Conservation (phyloP, 305 asterid genomes). For the Fraxinus angustifolia region DNA sequence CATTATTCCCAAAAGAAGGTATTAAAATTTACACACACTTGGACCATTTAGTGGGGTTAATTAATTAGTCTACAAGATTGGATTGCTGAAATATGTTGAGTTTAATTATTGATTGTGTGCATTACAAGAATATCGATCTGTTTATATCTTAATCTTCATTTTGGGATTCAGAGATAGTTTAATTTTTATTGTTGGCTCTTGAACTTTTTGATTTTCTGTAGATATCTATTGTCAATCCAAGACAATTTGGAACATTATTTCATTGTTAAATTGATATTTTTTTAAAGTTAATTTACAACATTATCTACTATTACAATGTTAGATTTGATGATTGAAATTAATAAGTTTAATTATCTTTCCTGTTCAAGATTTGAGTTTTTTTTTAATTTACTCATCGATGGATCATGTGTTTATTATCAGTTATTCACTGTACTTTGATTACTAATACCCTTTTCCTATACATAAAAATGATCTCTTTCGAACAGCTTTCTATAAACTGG, state of each 20-base stretch:
- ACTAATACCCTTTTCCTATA: neutral
- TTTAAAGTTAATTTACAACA: neutral
- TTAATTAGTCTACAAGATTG: neutral
- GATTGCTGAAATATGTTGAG: neutral
- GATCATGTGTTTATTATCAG: neutral
- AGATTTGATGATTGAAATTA: constrained; percentile 13
- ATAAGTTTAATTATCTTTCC: constrained; percentile 1
- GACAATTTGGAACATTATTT: too few species aligned
- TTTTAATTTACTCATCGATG: neutral
- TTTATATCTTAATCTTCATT: neutral
- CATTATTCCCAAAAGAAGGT: constrained; percentile 56
- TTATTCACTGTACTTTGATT: neutral
- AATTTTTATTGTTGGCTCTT: neutral
- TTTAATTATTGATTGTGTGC: neutral
- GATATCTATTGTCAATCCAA: too few species aligned
- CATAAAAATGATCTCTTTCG: neutral
- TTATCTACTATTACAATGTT: constrained; percentile 14
- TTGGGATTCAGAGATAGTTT: neutral
- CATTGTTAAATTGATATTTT: too few species aligned
- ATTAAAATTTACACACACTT: neutral
- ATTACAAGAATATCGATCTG: neutral
- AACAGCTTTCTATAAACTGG: neutral
- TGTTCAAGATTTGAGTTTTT: constrained; percentile 1
- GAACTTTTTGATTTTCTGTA: neutral
- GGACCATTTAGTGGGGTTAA: constrained; percentile 3